A percentile compares a stretch with the other conserved stretches of the same genome.
Conservation (phyloP, 257 asterid species). For the Scutellaria galericulata region DNA sequence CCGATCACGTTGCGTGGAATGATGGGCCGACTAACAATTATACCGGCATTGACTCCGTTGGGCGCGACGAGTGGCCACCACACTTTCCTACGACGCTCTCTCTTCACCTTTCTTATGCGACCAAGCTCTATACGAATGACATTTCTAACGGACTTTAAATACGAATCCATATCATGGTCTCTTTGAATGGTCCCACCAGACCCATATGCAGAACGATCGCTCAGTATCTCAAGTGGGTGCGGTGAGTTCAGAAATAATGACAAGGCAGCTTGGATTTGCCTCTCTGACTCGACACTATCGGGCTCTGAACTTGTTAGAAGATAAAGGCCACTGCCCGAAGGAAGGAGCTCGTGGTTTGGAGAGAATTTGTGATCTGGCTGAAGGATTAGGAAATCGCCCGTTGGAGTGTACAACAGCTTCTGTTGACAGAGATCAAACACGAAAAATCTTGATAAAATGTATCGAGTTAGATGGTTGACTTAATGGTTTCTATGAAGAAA, state of each 20-base stretch:
- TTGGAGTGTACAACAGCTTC: constrained; percentile 82
- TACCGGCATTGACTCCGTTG: constrained; percentile 48
- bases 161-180: constrained; percentile 89
- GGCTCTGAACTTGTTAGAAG: constrained; percentile 53
- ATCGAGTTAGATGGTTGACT: not conserved
- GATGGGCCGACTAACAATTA: constrained; percentile 40
- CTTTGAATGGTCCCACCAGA: constrained; percentile 80
- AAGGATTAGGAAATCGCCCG: constrained; percentile 88
- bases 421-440: constrained; percentile 36
- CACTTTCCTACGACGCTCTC: constrained; percentile 56
- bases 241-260: constrained; percentile 72
- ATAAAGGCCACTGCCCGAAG: constrained; percentile 86
- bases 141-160: constrained; percentile 61
- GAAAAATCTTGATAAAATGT: not conserved
- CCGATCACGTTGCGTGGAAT: constrained; percentile 42
- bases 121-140: constrained; percentile 74
- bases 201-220: constrained; percentile 89
- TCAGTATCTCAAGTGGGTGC: constrained; percentile 91
- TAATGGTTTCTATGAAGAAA: not conserved
- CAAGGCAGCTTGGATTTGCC: constrained; percentile 68
- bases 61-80: constrained; percentile 76
- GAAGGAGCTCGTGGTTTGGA: constrained; percentile 89
- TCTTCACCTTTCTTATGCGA: constrained; percentile 58
- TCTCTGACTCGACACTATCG: constrained; percentile 55
- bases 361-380: constrained; percentile 86